Evolutionary conservation across 2,329 filamentous ascomycete species (phyloP), one percentile per base, ranked within the genome.

Genomic region (Fusarium goolgardi): DNA sequence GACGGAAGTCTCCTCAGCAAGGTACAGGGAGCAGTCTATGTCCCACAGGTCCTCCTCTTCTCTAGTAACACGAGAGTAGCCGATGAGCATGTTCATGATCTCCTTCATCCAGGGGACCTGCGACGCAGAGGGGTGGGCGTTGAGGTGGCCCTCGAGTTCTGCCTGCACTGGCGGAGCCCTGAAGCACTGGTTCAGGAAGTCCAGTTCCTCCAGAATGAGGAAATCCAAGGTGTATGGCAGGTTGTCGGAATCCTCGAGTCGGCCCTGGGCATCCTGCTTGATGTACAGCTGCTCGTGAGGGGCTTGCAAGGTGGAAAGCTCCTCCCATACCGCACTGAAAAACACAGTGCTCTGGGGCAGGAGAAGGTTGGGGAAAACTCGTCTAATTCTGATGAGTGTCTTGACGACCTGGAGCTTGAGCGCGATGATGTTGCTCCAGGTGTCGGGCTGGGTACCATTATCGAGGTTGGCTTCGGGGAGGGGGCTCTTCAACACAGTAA

Each of bases 1-100:
- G 20, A 97, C 91, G 3, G 94, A 95, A 3, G 93, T 95, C 80
- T 98, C 95, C 79, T 99, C 96, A 1, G 94, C 95, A 46, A 99
- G 85, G 79, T 96, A 99, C 3, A 99, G 86, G 60, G 97, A 98
- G 71, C 96, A 91, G 78, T 99, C 96, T 66, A 97, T 93, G 72
- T 97, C 93, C 96, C 96, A 99, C 12, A 99, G 81, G 10, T 92
- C 93, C 80, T 97, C 93, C 75, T 98, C 96, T 78, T 99, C 96
- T 29, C 88, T 90, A 3, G 92, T 94, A 72, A 99, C 96, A 69
- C 95, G 93, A 15, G 94, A 91, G 79, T 97, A 98, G 2, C 90
- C 88, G 21, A 94, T 89, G 12, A 94, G 88, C 69, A 97, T 86
- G 76, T 91, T 92, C 88, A 97, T 91, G 21, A 97, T 89, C 73